Base-by-base conservation (phyloP, 1,284 basidiomycete species). In the Tilletia setariae region DNA sequence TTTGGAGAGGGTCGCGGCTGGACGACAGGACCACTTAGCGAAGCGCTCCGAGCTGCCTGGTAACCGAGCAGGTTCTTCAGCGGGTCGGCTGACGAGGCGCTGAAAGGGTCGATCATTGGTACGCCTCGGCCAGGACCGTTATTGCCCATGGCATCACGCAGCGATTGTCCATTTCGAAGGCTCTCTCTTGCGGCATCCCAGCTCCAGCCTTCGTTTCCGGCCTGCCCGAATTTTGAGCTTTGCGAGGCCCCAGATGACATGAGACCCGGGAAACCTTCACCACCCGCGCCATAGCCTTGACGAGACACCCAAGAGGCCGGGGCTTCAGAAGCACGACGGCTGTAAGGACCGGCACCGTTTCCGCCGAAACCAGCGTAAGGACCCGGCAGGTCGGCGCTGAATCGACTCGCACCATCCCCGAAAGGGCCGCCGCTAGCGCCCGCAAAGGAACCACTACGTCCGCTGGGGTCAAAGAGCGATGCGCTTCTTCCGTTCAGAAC, bases 401-500 rank as follows among this genome's bases (percentile, higher is more conserved):
- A 19, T 23, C 51, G 16, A 28, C 15, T 28, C 30, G 35, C 56
- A 13, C 32, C 56, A 2, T 9, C 30, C 11, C 15, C 32, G 56
- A 61, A 35, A 13, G 56, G 35, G 28, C 28, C 32, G 16, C 28
- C 35, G n/a, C 56, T 40, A 25, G 28, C 28, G 9, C 56, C 56
- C 2, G 56, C 56, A 21, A 61, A 61, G 25, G 56, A 61, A 15
- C 56, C 56, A 7, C 56, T 61, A 15, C 56, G 56, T 13, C 19
- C 19, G n/a, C 28, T 40, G 56, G 35, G 25, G 19, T 61, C 56
- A 7, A 35, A 61, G 13, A 61, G 30, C 1, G 56, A 61, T 30
- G 56, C 56, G 28, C 56, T 61, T 30, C 56, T 25, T 32, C 56
- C 56, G n/a, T 32, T 40, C 30, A 61, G 28, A 15, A 61, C 28